These are phyloP conservation scores for Daldinia eschscholtzii DNA, from an alignment of 2,329 filamentous ascomycete species.

Conservation along the genomic window DNA sequence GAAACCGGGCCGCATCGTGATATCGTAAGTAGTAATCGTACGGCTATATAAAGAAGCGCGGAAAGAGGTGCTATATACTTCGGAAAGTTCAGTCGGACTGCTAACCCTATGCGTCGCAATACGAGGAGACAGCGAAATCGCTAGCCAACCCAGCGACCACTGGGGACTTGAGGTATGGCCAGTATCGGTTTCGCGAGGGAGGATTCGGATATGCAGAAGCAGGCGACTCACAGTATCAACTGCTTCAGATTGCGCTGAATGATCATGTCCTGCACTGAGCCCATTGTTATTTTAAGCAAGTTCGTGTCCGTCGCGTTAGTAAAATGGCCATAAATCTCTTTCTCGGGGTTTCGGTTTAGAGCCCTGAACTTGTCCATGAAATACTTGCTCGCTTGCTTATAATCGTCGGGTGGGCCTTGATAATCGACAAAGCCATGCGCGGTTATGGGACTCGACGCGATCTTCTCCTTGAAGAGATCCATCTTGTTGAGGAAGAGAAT, in stretches of 20 bases:
- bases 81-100: slow-evolving; percentile 51
- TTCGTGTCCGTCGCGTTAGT: slow-evolving; percentile 76
- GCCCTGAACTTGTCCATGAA: slow-evolving; percentile 85
- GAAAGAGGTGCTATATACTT: slow-evolving; percentile 52
- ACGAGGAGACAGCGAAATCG: slow-evolving; percentile 39
- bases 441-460: slow-evolving; percentile 76
- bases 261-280: slow-evolving; percentile 88
- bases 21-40: slow-evolving; percentile 39
- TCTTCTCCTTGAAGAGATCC: slow-evolving; percentile 84
- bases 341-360: slow-evolving; percentile 76
- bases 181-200: slow-evolving; percentile 42
- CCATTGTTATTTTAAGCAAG: slow-evolving; percentile 87
- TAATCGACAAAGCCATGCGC: slow-evolving; percentile 84
- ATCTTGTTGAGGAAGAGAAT: slow-evolving; percentile 92
- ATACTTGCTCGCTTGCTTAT: slow-evolving; percentile 81
- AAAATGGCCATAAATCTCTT: slow-evolving; percentile 73
- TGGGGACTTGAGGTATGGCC: slow-evolving; percentile 40
- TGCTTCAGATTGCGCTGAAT: slow-evolving; percentile 86
- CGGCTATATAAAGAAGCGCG: slow-evolving; percentile 30
- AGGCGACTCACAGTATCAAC: slow-evolving; percentile 73
- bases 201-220: slow-evolving; percentile 45
- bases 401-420: slow-evolving; percentile 76
- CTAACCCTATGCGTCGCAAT: slow-evolving; percentile 38
- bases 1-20: slow-evolving; percentile 37
- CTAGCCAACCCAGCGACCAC: slow-evolving; percentile 40